phyloP scores from a whole-genome alignment of 2,329 filamentous ascomycete species.

The Fusarium lateritium region DNA sequence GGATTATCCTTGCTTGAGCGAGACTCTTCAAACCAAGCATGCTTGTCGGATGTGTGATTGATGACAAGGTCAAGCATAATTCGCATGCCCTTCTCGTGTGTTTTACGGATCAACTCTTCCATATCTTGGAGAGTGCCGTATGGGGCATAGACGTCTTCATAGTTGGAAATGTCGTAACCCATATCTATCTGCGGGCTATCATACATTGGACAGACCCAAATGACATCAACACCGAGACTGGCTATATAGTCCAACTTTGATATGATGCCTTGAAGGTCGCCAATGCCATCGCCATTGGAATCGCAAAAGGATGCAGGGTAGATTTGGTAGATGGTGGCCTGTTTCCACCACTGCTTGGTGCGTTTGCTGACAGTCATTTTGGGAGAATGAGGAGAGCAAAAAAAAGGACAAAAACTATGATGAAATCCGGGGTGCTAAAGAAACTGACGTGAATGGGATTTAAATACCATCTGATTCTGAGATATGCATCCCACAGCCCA shows the following conservation, averaged over 20 bases:
- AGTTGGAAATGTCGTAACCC: constrained; percentile 48
- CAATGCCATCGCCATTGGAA: constrained; percentile 67
- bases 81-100: constrained; percentile 42
- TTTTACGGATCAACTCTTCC: constrained; percentile 45
- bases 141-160: constrained; percentile 45
- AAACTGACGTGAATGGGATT: neutral
- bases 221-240: constrained; percentile 41
- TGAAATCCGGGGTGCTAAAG: neutral
- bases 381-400: accelerated
- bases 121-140: constrained; percentile 47
- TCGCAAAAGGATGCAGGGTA: constrained; percentile 71
- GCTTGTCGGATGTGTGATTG: constrained; percentile 47
- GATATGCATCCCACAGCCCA: neutral
- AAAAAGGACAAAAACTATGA: too few relatives aligned
- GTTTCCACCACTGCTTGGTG: constrained; percentile 66
- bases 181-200: constrained; percentile 48
- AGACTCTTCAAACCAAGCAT: constrained; percentile 48
- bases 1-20: constrained; percentile 34
- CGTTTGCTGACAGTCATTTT: constrained; percentile 45
- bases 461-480: constrained; percentile 6
- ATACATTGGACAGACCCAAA: constrained; percentile 49
- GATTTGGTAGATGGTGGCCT: constrained; percentile 69
- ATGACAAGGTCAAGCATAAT: constrained; percentile 48
- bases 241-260: constrained; percentile 64
- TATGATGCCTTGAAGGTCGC: constrained; percentile 68